A percentile compares a stretch with the other conserved stretches of the same genome.
phyloP scores from a whole-genome alignment of 805 yeast genomes.

The Candida quercuum region DNA sequence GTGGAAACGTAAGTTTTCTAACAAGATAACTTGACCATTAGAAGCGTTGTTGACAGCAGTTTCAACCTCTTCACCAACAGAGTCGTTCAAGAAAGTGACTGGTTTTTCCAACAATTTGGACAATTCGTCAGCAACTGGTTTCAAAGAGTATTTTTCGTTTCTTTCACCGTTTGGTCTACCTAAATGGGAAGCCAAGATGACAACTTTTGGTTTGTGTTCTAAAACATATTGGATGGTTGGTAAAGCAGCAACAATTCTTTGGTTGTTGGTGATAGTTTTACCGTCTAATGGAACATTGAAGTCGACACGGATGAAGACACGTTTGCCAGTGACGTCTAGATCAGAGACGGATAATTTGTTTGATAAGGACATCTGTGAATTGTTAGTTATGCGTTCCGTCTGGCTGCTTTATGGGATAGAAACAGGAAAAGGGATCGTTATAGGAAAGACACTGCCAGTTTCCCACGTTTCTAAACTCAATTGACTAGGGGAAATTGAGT shows the following conservation, averaged over 20 bases:
- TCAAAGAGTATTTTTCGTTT: constrained; percentile 80
- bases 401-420: neutral
- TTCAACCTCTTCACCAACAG: constrained; percentile 91
- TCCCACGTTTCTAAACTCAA: no score
- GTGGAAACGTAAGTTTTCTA: constrained; percentile 98
- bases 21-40: constrained; percentile 78
- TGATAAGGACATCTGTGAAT: constrained; percentile 73
- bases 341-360: constrained; percentile 92
- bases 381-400: constrained; percentile 1
- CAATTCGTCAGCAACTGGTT: constrained; percentile 91
- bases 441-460: neutral
- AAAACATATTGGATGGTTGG: constrained; percentile 96
- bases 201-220: constrained; percentile 86
- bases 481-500: neutral
- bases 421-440: neutral
- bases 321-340: constrained; percentile 78
- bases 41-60: constrained; percentile 66
- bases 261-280: constrained; percentile 95
- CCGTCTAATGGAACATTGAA: constrained; percentile 96
- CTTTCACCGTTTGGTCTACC: constrained; percentile 99
- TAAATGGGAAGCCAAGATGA: constrained; percentile 92
- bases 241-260: constrained; percentile 98
- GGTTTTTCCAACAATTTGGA: constrained; percentile 64
- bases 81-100: constrained; percentile 82
- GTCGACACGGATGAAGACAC: constrained; percentile 98